These are phyloP conservation scores for Eutrema heterophyllum DNA, from an alignment of 345 rosid species.

Conservation along the genomic window DNA sequence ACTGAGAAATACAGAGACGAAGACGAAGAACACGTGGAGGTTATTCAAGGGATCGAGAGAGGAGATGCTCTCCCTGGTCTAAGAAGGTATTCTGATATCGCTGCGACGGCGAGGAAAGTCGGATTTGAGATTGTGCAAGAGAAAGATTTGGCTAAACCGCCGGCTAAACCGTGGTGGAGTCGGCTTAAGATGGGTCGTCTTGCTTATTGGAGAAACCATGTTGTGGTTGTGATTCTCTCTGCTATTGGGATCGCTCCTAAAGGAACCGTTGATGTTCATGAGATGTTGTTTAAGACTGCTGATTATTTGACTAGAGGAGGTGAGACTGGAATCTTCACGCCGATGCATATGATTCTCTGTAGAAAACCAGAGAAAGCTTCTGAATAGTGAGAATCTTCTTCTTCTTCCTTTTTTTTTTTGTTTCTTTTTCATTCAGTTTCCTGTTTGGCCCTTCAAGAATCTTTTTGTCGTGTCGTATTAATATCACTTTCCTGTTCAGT, in stretches of 20 bases:
- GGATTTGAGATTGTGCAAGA: constrained; percentile 86
- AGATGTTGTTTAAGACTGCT: constrained; percentile 84
- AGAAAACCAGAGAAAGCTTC: constrained; percentile 57
- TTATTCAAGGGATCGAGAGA: constrained; percentile 86
- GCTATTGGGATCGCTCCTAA: constrained; percentile 81
- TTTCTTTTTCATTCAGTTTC: background rate
- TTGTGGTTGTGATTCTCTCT: constrained; percentile 62
- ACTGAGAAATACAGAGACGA: constrained; percentile 53
- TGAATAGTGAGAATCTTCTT: constrained; percentile 2
- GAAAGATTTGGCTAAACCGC: constrained; percentile 79
- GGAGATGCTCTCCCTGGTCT: constrained; percentile 91
- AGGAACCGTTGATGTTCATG: constrained; percentile 93
- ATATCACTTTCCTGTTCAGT: constrained; percentile 3
- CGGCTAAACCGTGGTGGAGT: constrained; percentile 86
- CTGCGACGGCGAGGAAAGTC: constrained; percentile 56
- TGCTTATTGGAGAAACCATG: constrained; percentile 95
- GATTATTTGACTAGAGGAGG: constrained; percentile 79
- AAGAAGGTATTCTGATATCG: constrained; percentile 53
- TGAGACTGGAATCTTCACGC: constrained; percentile 80
- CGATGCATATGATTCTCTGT: constrained; percentile 96
- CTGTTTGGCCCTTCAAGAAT: background rate
- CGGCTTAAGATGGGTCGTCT: constrained; percentile 81
- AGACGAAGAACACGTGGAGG: constrained; percentile 55
- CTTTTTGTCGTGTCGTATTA: background rate
- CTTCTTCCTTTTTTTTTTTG: background rate